Base-by-base conservation (phyloP, 1,139 yeast genomes). In the Arxiozyma telluris region DNA sequence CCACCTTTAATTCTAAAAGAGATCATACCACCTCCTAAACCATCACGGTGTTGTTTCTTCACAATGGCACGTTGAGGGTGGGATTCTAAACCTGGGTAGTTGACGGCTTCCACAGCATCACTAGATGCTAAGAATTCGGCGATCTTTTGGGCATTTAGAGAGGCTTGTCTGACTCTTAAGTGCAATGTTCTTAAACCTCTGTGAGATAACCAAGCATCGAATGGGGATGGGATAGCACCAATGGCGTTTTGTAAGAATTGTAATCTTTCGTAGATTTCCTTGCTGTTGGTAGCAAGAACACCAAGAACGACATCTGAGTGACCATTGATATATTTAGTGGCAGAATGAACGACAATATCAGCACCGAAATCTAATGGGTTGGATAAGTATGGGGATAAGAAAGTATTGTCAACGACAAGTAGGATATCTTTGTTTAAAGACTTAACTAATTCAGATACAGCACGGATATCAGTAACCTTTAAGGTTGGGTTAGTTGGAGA, bases 221-320 rank as follows among this genome's bases (percentile, higher is more conserved):
- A 88, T 52, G 96, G 89, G 43, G 95, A 87, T 61, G 96, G 96
- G 60, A 87, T 80, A 48, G 94, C 89, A 59, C 96, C 96, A 65
- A 87, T 78, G 59, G 96, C 96, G 66, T 88, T 88, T 72, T 88
- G 96, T 70, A 87, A 77, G 75, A 87, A 88, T 59, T 87, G 77
- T 71, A 83, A 78, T 64, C 76, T 76, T 60, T 83, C 83, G 72
- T 82, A 82, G 64, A 87, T 74, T 53, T 70, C 76, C 57, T 79
- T 82, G 63, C 73, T 72, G 76, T 82, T 85, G 62, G 89, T 81
- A 55, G 88, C 90, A 60, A 87, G 79, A 52, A 85, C 84, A 65
- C 96, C 96, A 78, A 87, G 80, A 56, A 88, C 95, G 42, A 88
- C 96, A 68, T 88, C 96, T 50, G 95, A 86, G 74, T 88, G 96